Evolutionary conservation across 345 rosid genomes (phyloP).

Genomic region (Garcia nutans): DNA sequence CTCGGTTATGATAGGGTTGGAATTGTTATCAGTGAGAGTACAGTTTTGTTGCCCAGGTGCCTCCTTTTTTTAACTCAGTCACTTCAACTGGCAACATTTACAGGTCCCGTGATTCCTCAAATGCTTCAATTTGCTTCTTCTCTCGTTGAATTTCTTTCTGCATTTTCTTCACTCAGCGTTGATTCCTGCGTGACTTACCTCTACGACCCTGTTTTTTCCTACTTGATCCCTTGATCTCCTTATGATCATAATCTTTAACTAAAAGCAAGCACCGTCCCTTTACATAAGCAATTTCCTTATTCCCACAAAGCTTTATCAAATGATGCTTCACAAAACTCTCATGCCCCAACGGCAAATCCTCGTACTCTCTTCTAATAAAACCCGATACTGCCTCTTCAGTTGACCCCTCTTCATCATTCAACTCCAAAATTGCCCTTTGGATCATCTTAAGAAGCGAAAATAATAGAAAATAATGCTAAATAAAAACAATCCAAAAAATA

Average conservation of each 20-base stretch:
- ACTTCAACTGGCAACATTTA: too few relatives aligned
- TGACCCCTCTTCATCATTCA: constrained; percentile 31
- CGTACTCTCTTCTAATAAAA: constrained; percentile 24
- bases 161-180: not conserved
- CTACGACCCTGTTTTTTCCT: not conserved
- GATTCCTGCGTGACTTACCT: not conserved
- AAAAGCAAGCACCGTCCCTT: constrained; percentile 12
- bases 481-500: not conserved
- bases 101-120: too few relatives aligned
- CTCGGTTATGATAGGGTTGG: too few relatives aligned
- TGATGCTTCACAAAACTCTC: constrained; percentile 38
- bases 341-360: constrained; percentile 35
- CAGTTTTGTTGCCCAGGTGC: too few relatives aligned
- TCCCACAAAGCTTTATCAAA: constrained; percentile 32
- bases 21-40: too few relatives aligned
- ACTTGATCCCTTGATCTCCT: not conserved
- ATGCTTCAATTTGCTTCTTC: not conserved
- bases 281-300: constrained; percentile 6
- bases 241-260: not conserved
- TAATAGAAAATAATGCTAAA: not conserved
- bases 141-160: not conserved
- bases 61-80: too few relatives aligned
- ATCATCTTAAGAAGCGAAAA: constrained; percentile 26
- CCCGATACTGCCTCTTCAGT: constrained; percentile 24
- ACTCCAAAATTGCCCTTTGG: constrained; percentile 21